Conservation (phyloP, 192 early-diverging fungal species). For the Linnemannia hyalina region DNA sequence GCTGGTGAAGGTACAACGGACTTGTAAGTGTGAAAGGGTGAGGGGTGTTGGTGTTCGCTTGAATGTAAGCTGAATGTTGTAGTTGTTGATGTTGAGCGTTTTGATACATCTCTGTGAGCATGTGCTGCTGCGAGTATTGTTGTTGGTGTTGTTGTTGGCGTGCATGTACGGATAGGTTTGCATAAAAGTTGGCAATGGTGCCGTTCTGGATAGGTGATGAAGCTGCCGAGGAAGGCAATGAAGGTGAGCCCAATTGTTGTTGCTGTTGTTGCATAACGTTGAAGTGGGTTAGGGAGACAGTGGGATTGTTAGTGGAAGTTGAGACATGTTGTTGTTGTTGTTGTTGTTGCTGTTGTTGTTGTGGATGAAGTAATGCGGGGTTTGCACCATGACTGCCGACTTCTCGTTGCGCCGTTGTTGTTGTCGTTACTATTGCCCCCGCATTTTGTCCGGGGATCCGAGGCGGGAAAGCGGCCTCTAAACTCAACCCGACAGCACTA, state of each 20-base stretch:
- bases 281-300: background rate
- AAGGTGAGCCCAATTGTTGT: constrained; percentile 9
- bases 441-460: background rate
- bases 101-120: background rate
- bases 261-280: background rate
- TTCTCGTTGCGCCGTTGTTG: background rate
- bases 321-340: constrained; percentile 5
- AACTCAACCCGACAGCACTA: background rate
- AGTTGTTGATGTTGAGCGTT: constrained; percentile 5
- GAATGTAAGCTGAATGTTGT: background rate
- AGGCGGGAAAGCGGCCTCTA: background rate
- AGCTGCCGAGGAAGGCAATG: constrained; percentile 6
- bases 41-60: background rate
- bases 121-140: constrained; percentile 7
- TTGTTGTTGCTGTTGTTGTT: background rate
- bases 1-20: background rate
- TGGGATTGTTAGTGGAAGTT: background rate
- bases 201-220: constrained; percentile 15
- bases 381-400: background rate
- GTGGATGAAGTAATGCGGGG: background rate
- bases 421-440: background rate
- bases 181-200: background rate
- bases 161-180: background rate
- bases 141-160: constrained; percentile 4
- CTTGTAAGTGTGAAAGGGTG: background rate